Percentiles rank a stretch among this genome's conserved stretches.
Conservation (phyloP, 2,329 filamentous ascomycete genomes). For the Xylaria polymorpha region DNA sequence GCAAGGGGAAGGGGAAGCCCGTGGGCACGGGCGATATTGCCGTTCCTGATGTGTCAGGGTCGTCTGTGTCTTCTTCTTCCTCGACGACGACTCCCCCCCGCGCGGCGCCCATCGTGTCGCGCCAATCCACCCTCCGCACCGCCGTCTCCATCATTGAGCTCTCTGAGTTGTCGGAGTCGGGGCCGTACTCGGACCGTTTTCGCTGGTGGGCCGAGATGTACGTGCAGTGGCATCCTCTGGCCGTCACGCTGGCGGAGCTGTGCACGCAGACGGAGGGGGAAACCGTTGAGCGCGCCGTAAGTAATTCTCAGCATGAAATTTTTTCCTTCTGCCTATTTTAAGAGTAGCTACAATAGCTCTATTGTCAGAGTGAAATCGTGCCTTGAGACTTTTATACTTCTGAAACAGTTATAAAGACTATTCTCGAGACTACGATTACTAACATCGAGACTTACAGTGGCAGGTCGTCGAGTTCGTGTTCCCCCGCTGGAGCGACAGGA, state of each 20-base stretch:
- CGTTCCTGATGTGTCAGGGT: neutral
- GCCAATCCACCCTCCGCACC: slow-evolving; percentile 58
- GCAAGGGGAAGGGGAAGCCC: neutral
- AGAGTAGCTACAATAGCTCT: neutral
- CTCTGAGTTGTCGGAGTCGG: slow-evolving; percentile 46
- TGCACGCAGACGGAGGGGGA: slow-evolving; percentile 60
- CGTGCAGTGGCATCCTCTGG: slow-evolving; percentile 66
- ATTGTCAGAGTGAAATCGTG: no score
- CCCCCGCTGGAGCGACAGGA: slow-evolving; percentile 55
- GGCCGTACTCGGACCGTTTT: slow-evolving; percentile 55
- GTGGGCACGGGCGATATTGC: neutral
- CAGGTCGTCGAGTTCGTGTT: slow-evolving; percentile 59
- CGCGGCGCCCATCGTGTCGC: slow-evolving; percentile 40
- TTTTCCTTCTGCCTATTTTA: neutral
- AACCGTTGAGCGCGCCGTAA: slow-evolving; percentile 57
- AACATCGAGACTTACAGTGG: slow-evolving; percentile 52
- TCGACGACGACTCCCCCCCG: neutral
- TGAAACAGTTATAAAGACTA: neutral
- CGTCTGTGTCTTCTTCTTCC: slow-evolving; percentile 2
- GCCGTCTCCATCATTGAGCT: slow-evolving; percentile 61
- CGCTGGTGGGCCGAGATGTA: slow-evolving; percentile 63
- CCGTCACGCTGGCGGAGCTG: slow-evolving; percentile 64
- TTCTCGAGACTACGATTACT: no score
- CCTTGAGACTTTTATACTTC: neutral
- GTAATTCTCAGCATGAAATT: neutral